Percentiles rank a stretch among this genome's conserved stretches.
These are phyloP conservation scores for Trichophyton benhamiae DNA, from an alignment of 2,329 filamentous ascomycete species.

Conservation along the genomic window DNA sequence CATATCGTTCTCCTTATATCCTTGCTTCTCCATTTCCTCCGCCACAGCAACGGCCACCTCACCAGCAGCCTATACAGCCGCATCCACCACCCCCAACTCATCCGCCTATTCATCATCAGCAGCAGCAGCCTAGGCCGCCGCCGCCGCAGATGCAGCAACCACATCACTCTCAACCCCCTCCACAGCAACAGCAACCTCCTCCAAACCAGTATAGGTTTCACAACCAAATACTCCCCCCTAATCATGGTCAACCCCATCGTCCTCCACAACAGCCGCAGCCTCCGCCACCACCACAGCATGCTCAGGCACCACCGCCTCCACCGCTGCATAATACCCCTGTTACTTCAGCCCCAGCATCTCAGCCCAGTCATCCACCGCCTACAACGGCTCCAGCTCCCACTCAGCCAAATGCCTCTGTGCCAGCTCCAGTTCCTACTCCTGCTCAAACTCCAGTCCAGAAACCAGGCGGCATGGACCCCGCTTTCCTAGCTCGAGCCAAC, in stretches of 20 bases:
- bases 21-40: conserved; percentile 22
- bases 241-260: conserved; percentile 15
- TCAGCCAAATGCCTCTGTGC: not conserved
- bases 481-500: conserved; percentile 31
- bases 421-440: conserved; percentile 9
- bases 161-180: conserved; percentile 10
- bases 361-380: conserved; percentile 3
- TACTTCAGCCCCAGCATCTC: conserved; percentile 14
- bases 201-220: conserved; percentile 5
- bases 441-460: not conserved
- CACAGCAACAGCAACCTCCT: conserved; percentile 3
- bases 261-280: conserved; percentile 8
- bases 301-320: not conserved
- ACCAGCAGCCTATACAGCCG: conserved; percentile 7
- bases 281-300: conserved; percentile 10
- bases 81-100: conserved; percentile 7
- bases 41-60: conserved; percentile 13
- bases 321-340: not conserved
- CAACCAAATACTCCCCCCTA: conserved; percentile 13
- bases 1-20: conserved; percentile 33
- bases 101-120: conserved; percentile 6
- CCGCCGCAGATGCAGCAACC: conserved; percentile 15
- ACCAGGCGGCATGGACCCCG: conserved; percentile 19
- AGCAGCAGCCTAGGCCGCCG: conserved; percentile 8
- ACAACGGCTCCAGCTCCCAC: conserved; percentile 6